Base-by-base conservation (phyloP, 148 eudicot genomes). In the Linanthus parryae region DNA sequence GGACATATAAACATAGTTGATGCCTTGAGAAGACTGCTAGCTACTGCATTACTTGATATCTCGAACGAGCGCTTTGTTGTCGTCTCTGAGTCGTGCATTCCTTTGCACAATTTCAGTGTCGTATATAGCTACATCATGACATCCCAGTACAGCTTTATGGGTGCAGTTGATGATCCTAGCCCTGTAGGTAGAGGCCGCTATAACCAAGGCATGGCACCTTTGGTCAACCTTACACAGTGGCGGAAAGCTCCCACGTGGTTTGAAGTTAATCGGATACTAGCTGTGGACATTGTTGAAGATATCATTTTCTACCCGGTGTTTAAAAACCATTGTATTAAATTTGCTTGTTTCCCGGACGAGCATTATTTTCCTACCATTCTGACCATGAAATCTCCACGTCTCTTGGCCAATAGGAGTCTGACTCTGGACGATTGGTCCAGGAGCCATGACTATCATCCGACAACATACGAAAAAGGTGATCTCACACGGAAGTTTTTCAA, bases 401-500 rank as follows among this genome's bases (percentile, higher is more conserved):
- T 51, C 17, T 18, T 65, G 13, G 70, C 71, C 6, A 67, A 67
- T 7, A 54, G 65, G 30, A 67, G 61, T 19, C 7, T 67, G 37
- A 67, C 71, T 47, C 39, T 54, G 59, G 65, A 45, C 8, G 65
- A 67, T 49, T 67, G 65, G 71, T 67, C 71, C 1, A 59, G 65
- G 36, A 65, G 71, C 10, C 65, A 65, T 40, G 13, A 56, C 30
- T n/a, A n/a, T n/a, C 71, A 67, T 25, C 71, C 71, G 8, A 61
- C 58, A 45, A 54, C 61, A 9, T 59, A 53, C 48, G 60, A 60
- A 18, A 46, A 44, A 49, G 31, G 34, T 1, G 65, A 67, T 54
- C 46, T 67, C 21, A 52, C 57, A 0, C 29, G 21, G 23, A 5
- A 15, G 12, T 66, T 66, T 36, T 26, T 66, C 14, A 66, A 58